A percentile compares a stretch with the other conserved stretches of the same genome.
phyloP scores from a whole-genome alignment of 192 early-diverging fungal genomes.

The Geranomyces michiganensis region DNA sequence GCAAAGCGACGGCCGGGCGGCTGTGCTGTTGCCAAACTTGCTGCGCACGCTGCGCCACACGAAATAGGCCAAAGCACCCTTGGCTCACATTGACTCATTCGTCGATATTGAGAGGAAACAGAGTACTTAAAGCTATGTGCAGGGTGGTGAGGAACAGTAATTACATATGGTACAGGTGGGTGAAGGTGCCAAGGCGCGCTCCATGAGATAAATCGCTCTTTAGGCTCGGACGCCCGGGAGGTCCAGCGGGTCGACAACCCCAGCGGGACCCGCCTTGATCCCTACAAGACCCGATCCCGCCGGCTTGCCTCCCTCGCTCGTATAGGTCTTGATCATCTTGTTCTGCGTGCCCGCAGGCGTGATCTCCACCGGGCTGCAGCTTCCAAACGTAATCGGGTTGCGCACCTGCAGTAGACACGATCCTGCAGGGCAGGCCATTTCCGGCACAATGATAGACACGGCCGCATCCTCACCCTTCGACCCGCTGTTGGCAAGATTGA shows the following conservation, averaged over 20 bases:
- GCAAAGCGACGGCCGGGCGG: too few relatives aligned
- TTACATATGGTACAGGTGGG: too few relatives aligned
- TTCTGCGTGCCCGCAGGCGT: not conserved
- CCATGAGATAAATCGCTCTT: not conserved
- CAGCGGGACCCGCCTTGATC: not conserved
- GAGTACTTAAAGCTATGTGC: too few relatives aligned
- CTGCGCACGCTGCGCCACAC: too few relatives aligned
- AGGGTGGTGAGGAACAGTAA: too few relatives aligned
- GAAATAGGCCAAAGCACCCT: too few relatives aligned
- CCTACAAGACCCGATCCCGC: slow-evolving; percentile 2
- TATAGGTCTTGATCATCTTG: slow-evolving; percentile 12
- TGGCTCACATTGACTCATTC: too few relatives aligned
- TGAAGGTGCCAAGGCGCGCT: too few relatives aligned
- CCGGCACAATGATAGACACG: slow-evolving; percentile 14
- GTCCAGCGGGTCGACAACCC: not conserved
- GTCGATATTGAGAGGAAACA: too few relatives aligned
- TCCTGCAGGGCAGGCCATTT: slow-evolving; percentile 32
- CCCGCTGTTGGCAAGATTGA: slow-evolving; percentile 23
- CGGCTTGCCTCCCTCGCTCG: slow-evolving; percentile 21
- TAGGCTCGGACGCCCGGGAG: not conserved
- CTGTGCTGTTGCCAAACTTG: too few relatives aligned
- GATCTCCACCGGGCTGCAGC: slow-evolving; percentile 29
- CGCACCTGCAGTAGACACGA: slow-evolving; percentile 26
- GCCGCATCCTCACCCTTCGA: slow-evolving; percentile 5
- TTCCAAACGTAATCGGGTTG: slow-evolving; percentile 32